Conservation (phyloP, 345 rosid genomes). For the Gossypioides kirkii region DNA sequence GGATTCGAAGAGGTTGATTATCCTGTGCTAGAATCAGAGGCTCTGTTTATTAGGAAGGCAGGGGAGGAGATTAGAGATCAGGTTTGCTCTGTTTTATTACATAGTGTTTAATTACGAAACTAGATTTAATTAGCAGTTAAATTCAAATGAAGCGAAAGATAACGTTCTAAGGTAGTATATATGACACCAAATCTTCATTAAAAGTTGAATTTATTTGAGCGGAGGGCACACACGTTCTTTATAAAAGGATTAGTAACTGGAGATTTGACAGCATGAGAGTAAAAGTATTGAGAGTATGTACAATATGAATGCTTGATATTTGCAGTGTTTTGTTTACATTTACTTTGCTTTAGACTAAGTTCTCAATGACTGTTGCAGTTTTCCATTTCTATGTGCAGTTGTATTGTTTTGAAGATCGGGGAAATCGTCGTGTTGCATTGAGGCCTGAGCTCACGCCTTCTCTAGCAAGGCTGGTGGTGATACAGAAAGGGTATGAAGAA, state of each 20-base stretch:
- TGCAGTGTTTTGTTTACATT: constrained; percentile 14
- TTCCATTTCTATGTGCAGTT: constrained; percentile 39
- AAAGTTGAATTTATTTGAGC: neutral
- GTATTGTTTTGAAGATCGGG: constrained; percentile 90
- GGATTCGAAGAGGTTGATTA: constrained; percentile 92
- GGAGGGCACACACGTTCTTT: neutral
- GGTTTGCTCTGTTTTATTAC: constrained; percentile 27
- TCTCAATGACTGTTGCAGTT: neutral
- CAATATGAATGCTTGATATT: neutral
- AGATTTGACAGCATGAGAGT: neutral
- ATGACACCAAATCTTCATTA: neutral
- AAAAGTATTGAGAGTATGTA: neutral
- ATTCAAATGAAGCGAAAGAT: neutral
- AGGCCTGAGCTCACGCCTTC: constrained; percentile 99
- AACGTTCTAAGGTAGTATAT: constrained; percentile 1
- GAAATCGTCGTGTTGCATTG: constrained; percentile 94
- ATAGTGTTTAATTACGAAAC: neutral
- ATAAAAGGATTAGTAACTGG: neutral
- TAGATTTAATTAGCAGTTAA: neutral
- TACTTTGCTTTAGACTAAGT: neutral
- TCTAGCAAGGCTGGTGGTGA: constrained; percentile 84
- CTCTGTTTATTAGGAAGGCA: constrained; percentile 78
- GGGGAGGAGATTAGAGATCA: constrained; percentile 96
- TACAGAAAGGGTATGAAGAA: constrained; percentile 77
- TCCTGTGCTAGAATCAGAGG: constrained; percentile 84